Base-by-base conservation (phyloP, 2,329 filamentous ascomycete species). In the Arthrobotrys entomopaga region DNA sequence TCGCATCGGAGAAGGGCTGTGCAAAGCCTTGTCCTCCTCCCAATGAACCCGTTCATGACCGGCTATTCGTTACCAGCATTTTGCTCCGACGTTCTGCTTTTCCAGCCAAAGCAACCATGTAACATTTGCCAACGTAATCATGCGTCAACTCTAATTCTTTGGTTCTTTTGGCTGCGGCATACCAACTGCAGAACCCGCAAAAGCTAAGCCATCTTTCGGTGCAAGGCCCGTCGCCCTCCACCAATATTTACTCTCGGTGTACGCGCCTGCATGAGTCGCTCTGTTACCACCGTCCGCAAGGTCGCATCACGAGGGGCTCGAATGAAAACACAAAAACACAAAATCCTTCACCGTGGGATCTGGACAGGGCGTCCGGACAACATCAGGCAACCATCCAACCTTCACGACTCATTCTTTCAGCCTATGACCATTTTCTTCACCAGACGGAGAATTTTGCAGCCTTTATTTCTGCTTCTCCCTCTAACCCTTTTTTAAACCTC, bases 391-490 rank as follows among this genome's bases (percentile, higher is more conserved):
- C 53, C 53, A 57, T 38, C 15, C n/a, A 11, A 38, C 34, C 6
- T 38, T 13, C 46, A 29, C 26, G 53, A 34, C 16, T 22, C n/a
- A 46, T 6, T 34, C 19, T 22, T 57, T 43, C n/a, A 13, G 13
- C 42, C 42, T 5, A 11, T 11, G n/a, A 38, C 24, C 26, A 56
- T 56, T 57, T 57, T 57, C 53, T 57, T 61, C n/a, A 49, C 65
- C 56, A 69, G 65, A 49, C 65, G 65, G 65, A 69, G 56, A 69
- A 61, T 69, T 69, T 34, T 34, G 29, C 29, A 34, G 29, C 29
- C 29, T 34, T 34, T 67, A 40, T 20, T 38, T 59, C 48, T 46
- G n/a, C 53, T 54, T 56, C 65, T 57, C 56, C 65, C 56, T 61
- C 65, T 22, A 67, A 56, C 42, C 29, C 29, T 46, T 15, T 46